phyloP scores from a whole-genome alignment of 2,329 filamentous ascomycete species.

The Plectosphaerella cucumerina region DNA sequence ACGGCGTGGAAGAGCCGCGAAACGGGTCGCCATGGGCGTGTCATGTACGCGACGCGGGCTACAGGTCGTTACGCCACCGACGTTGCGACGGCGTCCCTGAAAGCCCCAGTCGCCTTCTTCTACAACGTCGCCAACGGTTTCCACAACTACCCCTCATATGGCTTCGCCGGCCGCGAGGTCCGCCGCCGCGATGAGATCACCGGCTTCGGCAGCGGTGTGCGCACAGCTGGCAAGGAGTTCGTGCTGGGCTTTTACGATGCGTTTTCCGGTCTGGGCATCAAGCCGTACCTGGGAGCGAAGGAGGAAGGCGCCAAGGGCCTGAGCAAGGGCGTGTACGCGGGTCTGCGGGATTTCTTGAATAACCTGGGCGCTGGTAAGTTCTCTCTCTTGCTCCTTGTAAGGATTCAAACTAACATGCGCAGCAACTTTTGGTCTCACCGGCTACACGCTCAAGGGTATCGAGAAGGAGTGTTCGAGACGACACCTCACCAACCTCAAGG shows the following conservation, averaged over 20 bases:
- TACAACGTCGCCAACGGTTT: constrained; percentile 67
- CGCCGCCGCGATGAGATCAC: constrained; percentile 63
- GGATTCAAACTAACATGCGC: constrained; percentile 2
- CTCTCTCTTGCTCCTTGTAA: background rate
- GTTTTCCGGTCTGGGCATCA: constrained; percentile 60
- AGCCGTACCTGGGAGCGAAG: constrained; percentile 59
- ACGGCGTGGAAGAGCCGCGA: constrained; percentile 20
- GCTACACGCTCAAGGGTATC: constrained; percentile 49
- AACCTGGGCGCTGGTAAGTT: constrained; percentile 32
- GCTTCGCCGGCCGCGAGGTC: constrained; percentile 59
- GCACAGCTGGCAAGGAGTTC: constrained; percentile 62
- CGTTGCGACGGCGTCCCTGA: constrained; percentile 57
- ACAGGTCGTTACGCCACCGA: constrained; percentile 55
- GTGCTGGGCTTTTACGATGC: constrained; percentile 64
- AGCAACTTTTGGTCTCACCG: constrained; percentile 42
- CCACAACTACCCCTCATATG: constrained; percentile 68
- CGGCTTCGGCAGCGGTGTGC: constrained; percentile 54
- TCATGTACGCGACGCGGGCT: constrained; percentile 21
- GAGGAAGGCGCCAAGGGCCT: constrained; percentile 59
- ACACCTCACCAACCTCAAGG: constrained; percentile 24
- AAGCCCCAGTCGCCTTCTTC: constrained; percentile 64
- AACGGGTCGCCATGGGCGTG: constrained; percentile 18
- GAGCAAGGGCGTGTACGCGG: constrained; percentile 52
- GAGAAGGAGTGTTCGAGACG: constrained; percentile 41
- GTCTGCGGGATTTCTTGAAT: constrained; percentile 36